Percentiles rank a stretch among this genome's conserved stretches.
These are phyloP conservation scores for Arxiozyma bovina DNA, from an alignment of 1,139 yeast species.

Conservation along the genomic window DNA sequence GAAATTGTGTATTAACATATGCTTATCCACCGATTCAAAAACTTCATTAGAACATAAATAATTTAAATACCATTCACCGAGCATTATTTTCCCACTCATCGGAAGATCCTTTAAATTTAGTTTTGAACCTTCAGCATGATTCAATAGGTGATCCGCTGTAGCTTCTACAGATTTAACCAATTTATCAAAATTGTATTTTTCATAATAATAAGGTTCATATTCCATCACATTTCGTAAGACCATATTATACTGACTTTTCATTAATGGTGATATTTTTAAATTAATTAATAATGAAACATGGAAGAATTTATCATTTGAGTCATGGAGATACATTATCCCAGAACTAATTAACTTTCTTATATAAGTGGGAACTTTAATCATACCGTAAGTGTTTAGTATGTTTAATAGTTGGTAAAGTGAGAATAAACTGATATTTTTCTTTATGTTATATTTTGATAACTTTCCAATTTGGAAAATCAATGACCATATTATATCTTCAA, in stretches of 20 bases:
- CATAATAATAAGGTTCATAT: conserved; percentile 22
- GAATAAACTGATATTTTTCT: conserved; percentile 12
- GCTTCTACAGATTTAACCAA: conserved; percentile 18
- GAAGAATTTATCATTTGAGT: conserved; percentile 30
- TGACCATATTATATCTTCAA: conserved; percentile 30
- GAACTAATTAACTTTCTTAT: conserved; percentile 73
- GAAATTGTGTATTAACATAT: conserved; percentile 17
- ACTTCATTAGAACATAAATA: conserved; percentile 19
- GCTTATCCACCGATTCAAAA: conserved; percentile 13
- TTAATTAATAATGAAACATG: conserved; percentile 32
- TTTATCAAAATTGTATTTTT: conserved; percentile 23
- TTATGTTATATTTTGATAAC: conserved; percentile 13
- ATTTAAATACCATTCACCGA: conserved; percentile 29
- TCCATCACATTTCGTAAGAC: conserved; percentile 34
- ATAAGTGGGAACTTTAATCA: conserved; percentile 51
- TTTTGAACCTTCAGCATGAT: conserved; percentile 3
- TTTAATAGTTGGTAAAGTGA: conserved; percentile 22
- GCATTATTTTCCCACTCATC: conserved; percentile 23
- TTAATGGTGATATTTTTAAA: conserved; percentile 32
- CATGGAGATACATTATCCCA: conserved; percentile 55
- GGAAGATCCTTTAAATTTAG: conserved; percentile 11
- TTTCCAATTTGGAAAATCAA: conserved; percentile 28
- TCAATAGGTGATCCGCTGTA: conserved; percentile 14
- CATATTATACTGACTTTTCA: conserved; percentile 33
- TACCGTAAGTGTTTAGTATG: conserved; percentile 27